Evolutionary conservation across 2,329 filamentous ascomycete species (phyloP).

Genomic region (Ascocoryne sarcoides): DNA sequence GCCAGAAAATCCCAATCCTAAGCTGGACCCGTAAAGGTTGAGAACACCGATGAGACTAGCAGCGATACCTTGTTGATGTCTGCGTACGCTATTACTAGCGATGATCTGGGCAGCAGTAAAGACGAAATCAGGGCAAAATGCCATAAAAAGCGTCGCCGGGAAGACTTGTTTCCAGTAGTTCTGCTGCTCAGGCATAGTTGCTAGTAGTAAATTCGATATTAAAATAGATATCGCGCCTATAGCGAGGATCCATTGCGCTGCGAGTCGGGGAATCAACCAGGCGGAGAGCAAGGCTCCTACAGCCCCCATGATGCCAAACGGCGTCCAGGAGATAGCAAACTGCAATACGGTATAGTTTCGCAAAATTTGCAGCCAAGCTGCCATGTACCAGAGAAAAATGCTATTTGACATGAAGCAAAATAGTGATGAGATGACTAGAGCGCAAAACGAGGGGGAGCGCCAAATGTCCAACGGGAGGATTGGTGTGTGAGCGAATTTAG

Average conservation of each 20-base stretch:
- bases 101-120: constrained; percentile 44
- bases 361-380: too few relatives aligned
- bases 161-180: constrained; percentile 38
- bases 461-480: constrained; percentile 21
- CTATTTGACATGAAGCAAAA: constrained; percentile 26
- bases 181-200: constrained; percentile 38
- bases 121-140: constrained; percentile 40
- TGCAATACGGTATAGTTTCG: constrained; percentile 34
- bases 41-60: constrained; percentile 38
- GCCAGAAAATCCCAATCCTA: constrained; percentile 36
- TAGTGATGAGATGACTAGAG: constrained; percentile 11
- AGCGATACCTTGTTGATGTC: constrained; percentile 40
- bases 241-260: constrained; percentile 38
- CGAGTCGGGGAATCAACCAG: constrained; percentile 37
- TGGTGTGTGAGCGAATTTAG: constrained; percentile 10
- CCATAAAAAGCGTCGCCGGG: constrained; percentile 29
- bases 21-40: constrained; percentile 34
- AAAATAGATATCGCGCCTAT: constrained; percentile 31
- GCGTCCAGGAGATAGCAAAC: constrained; percentile 32
- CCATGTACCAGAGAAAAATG: constrained; percentile 40
- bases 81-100: constrained; percentile 40
- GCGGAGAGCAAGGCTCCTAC: constrained; percentile 33
- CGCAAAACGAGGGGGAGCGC: constrained; percentile 15
- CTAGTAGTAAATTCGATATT: constrained; percentile 30
- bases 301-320: constrained; percentile 34